Evolutionary conservation across 768 basidiomycete species (phyloP), one percentile per base, ranked within the genome.

Genomic region (Cystofilobasidium macerans): DNA sequence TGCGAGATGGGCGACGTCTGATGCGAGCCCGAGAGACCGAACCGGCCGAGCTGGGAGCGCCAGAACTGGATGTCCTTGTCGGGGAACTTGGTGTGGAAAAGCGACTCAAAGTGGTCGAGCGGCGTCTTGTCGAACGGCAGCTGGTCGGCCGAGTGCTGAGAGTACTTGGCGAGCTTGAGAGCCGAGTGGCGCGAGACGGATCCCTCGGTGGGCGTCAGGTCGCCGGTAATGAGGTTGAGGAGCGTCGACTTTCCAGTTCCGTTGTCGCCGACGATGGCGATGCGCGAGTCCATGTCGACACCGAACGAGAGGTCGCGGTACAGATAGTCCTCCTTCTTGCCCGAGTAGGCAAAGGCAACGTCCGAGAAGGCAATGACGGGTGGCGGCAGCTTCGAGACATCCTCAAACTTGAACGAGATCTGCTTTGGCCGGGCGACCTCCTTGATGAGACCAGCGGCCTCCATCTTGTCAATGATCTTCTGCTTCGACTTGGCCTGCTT

Each of bases 401-500:
- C 91, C 77, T 98, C 94, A 72, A 98, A 99, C 82, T 94, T 86
- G 83, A 98, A 99, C 59, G 84, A 81, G 38, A 99, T 80, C 20
- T 83, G 83, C 71, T 83, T 84, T 40, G 82, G 81, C 4, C 76
- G 75, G 74, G 93, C 90, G 66, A 95, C 79, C 79, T 90, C 91
- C 78, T 99, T 90, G 74, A 99, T 82, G 48, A 99, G 82, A 69
- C 94, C 94, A 18, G 93, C 94, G 32, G 94, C 94, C 81, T 99
- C 95, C 94, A 99, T 99, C 84, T 99, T 99, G 82, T 99, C 94
- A 78, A 99, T 94, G 70, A 99, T 98, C 83, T 99, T 99, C 78
- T 99, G 94, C 77, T 99, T 99, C 59, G 93, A 97, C 79, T 99
- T 97, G 71, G 94, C 94, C 78, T 99, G 94, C 73, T 86, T 89